Conservation (phyloP, 208 protist genomes). For the Leishmania major region DNA sequence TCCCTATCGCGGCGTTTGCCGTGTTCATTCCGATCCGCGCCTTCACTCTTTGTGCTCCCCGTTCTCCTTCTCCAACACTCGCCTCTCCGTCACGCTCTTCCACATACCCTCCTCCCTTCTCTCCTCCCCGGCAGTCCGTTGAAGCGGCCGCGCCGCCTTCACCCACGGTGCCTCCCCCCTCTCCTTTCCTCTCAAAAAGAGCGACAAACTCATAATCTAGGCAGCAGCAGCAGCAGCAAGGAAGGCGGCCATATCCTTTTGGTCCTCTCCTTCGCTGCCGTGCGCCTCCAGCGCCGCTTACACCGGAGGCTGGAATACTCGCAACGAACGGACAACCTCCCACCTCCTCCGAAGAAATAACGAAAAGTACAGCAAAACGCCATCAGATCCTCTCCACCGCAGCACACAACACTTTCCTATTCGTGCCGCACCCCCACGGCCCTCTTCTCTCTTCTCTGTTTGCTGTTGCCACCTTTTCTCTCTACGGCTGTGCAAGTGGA, state of each 20-base stretch:
- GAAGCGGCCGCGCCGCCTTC: neutral
- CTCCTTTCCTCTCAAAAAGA: neutral
- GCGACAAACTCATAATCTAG: neutral
- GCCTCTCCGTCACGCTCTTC: neutral
- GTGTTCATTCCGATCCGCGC: neutral
- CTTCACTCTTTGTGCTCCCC: neutral
- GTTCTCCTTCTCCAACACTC: neutral
- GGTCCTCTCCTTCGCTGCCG: too few species aligned
- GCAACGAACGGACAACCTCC: neutral
- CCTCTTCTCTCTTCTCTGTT: neutral
- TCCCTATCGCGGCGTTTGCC: neutral
- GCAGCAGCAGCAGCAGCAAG: neutral
- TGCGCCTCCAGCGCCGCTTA: neutral
- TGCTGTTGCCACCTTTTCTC: neutral
- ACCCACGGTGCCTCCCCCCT: neutral
- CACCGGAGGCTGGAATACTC: neutral
- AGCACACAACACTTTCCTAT: neutral
- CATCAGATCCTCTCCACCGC: neutral
- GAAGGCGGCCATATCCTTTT: neutral
- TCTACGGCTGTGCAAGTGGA: neutral
- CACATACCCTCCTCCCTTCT: neutral
- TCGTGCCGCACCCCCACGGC: neutral
- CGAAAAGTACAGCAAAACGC: neutral
- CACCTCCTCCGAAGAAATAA: neutral
- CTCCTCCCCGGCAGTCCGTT: neutral